Evolutionary conservation across 2,329 filamentous ascomycete species (phyloP), one percentile per base, ranked within the genome.

Genomic region (Meredithiella fracta): DNA sequence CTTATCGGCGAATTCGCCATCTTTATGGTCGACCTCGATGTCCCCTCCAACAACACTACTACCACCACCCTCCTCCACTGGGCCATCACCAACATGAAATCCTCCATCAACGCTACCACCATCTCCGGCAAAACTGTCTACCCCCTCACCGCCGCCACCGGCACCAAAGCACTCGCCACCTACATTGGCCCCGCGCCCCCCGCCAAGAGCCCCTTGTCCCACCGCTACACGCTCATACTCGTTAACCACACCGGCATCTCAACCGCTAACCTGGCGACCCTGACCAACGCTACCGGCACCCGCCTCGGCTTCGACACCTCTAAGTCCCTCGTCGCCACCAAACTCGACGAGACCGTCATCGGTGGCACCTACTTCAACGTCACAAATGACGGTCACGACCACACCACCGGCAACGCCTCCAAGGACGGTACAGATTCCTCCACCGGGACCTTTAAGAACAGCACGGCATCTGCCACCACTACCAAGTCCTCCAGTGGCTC

Each of bases 11-110:
- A 65, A 25, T 75, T 72, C 63, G 56, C 74, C 23, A 61, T 70
- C 56, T 61, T 74, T 23, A 63, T 62, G 50, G 61, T 76, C 26
- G 73, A 76, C 59, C 65, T 73, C 15, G 74, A 76, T 64, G 69
- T 73, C 1, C 74, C 73, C 55, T 59, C 59, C 49, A 62, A 62
- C 58, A 34, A 40, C 25, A 57, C 61, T 31, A 60, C 62, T 25
- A 59, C 71, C 26, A 67, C 71, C 3, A 73, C 74, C 1, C 66
- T 74, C 31, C 61, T 75, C 54, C 74, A 76, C 64, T 74, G 71
- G 66, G 63, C 73, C 51, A 71, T 74, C 59, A 67, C 69, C 0
- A 68, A 68, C 38, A 61, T 73, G 54, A 60, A 62, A n/a, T 60
- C 60, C 38, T 58, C 60, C 42, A 31, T 29, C n/a, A 53, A 53